Conservation (phyloP, 2,329 filamentous ascomycete genomes). For the Xylogone sp. region DNA sequence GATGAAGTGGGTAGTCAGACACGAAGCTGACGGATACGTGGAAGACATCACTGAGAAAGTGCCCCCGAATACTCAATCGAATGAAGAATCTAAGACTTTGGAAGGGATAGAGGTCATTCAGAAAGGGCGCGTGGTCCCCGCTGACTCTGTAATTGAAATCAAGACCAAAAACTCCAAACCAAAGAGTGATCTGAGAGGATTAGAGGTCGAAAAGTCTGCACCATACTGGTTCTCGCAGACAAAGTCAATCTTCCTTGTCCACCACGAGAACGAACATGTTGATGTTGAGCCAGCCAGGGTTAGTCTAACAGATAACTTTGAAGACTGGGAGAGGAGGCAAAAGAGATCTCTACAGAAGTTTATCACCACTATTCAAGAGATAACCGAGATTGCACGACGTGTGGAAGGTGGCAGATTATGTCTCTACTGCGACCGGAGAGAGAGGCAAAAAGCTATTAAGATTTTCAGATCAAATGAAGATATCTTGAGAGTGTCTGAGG, state of each 20-base stretch:
- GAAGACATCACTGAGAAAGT: neutral
- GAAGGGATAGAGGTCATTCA: conserved; percentile 8
- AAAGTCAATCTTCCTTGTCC: conserved; percentile 12
- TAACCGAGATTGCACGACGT: conserved; percentile 10
- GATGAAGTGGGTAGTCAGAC: conserved; percentile 23
- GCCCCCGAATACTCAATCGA: neutral
- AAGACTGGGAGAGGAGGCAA: conserved; percentile 8
- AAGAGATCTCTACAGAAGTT: conserved; percentile 8
- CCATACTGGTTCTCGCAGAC: conserved; percentile 23
- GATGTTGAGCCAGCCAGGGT: conserved; percentile 1
- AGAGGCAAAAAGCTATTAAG: neutral
- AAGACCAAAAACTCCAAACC: conserved; percentile 10
- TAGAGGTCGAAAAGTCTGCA: conserved; percentile 7
- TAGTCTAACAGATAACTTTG: conserved; percentile 6
- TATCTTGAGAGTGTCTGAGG: conserved; percentile 3
- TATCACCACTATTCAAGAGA: conserved; percentile 10
- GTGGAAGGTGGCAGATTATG: conserved; percentile 12
- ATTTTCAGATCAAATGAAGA: conserved; percentile 3
- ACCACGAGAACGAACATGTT: conserved; percentile 15
- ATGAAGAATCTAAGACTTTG: conserved; percentile 2
- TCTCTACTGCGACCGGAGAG: conserved; percentile 3
- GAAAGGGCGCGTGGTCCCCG: conserved; percentile 9
- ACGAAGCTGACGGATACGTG: conserved; percentile 25
- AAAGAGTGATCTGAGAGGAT: neutral
- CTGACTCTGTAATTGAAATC: conserved; percentile 14